Percentiles rank a stretch among this genome's conserved stretches.
Evolutionary conservation across 2,329 filamentous ascomycete species (phyloP).

Genomic region (Verticillium nubilum): DNA sequence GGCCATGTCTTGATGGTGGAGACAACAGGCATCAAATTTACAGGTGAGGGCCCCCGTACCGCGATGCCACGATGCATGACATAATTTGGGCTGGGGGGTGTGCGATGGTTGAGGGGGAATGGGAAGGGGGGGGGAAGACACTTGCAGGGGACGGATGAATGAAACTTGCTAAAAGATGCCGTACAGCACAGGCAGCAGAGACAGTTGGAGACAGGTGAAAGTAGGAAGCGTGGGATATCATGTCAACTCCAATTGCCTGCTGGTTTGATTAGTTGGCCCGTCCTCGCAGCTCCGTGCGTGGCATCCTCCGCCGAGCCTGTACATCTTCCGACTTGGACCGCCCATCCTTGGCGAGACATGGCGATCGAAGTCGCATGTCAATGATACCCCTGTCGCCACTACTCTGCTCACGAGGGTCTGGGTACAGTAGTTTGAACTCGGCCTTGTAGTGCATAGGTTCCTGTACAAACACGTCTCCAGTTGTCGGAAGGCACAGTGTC

Average conservation of each 20-base stretch:
- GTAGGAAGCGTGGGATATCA: background rate
- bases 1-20: conserved; percentile 11
- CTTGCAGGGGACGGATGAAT: conserved; percentile 13
- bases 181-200: conserved; percentile 1
- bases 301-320: conserved; percentile 1
- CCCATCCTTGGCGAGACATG: conserved; percentile 12
- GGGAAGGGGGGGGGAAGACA: conserved; percentile 3
- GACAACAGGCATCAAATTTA: conserved; percentile 23
- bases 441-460: background rate
- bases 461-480: background rate
- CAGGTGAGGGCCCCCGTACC: conserved; percentile 26
- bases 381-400: background rate
- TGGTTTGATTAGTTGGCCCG: conserved; percentile 10
- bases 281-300: conserved; percentile 8
- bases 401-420: background rate
- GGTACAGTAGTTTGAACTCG: background rate
- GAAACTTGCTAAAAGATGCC: conserved; percentile 9
- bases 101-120: background rate
- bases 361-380: conserved; percentile 12
- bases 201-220: background rate
- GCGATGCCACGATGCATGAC: conserved; percentile 35
- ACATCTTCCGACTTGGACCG: conserved; percentile 8
- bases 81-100: conserved; percentile 31
- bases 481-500: background rate
- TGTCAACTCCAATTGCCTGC: conserved; percentile 4